Evolutionary conservation across 108 stramenopile genomes (phyloP).

Genomic region (Skeletonema menzelii): DNA sequence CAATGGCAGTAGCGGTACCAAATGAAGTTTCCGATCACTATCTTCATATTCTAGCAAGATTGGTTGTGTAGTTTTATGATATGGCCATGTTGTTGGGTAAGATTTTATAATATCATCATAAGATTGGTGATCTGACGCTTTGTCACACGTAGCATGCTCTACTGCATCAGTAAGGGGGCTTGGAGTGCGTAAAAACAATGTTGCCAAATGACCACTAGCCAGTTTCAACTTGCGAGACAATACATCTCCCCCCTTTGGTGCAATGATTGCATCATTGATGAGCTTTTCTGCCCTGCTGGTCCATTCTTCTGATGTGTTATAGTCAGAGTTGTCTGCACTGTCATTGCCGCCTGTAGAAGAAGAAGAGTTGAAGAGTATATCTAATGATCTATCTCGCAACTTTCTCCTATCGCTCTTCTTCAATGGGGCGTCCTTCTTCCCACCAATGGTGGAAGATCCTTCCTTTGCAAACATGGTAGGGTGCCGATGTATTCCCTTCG

Average conservation of each 20-base stretch:
- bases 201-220: conserved; percentile 21
- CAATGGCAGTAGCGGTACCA: conserved; percentile 31
- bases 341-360: neutral
- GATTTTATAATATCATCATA: conserved; percentile 7
- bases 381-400: conserved; percentile 46
- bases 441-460: conserved; percentile 42
- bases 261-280: conserved; percentile 32
- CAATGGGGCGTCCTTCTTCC: conserved; percentile 67
- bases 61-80: conserved; percentile 36
- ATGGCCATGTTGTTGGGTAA: conserved; percentile 42
- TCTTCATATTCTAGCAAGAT: conserved; percentile 41
- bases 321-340: neutral
- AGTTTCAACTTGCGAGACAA: conserved; percentile 37
- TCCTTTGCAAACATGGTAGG: conserved; percentile 65
- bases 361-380: conserved; percentile 32
- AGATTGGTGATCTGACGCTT: neutral
- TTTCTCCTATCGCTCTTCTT: conserved; percentile 74
- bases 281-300: conserved; percentile 35
- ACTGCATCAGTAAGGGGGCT: neutral
- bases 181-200: conserved; percentile 42
- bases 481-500: too few species aligned
- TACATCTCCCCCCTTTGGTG: conserved; percentile 28
- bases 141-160: neutral
- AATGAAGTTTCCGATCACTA: conserved; percentile 24
- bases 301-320: conserved; percentile 26